Percentiles rank a stretch among this genome's conserved stretches.
Evolutionary conservation across 1,139 yeast species (phyloP).

Genomic region (Zygosaccharomyces sapae): DNA sequence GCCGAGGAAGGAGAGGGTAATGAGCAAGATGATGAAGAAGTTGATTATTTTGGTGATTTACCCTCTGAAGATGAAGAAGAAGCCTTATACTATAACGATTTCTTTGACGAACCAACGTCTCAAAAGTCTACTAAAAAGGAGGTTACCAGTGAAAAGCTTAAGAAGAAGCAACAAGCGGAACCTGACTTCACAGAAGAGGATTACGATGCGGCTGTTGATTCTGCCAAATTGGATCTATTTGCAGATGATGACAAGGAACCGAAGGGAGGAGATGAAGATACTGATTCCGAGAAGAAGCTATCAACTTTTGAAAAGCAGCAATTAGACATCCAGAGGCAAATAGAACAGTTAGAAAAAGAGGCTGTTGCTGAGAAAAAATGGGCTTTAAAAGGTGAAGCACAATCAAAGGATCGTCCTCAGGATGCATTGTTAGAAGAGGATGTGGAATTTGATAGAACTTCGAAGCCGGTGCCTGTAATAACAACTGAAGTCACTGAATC

Average conservation of each 20-base stretch:
- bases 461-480: slow-evolving; percentile 87
- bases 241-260: slow-evolving; percentile 41
- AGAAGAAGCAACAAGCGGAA: slow-evolving; percentile 35
- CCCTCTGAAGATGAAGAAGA: slow-evolving; percentile 63
- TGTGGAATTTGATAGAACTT: slow-evolving; percentile 66
- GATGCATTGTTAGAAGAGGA: slow-evolving; percentile 74
- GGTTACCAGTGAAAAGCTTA: slow-evolving; percentile 14
- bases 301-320: slow-evolving; percentile 87
- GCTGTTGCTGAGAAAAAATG: slow-evolving; percentile 87
- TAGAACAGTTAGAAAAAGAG: slow-evolving; percentile 74
- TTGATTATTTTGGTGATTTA: slow-evolving; percentile 62
- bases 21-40: slow-evolving; percentile 48
- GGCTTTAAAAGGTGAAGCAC: slow-evolving; percentile 92
- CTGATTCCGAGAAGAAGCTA: slow-evolving; percentile 44
- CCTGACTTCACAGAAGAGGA: slow-evolving; percentile 44
- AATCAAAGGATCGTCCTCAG: slow-evolving; percentile 72
- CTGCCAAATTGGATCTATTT: slow-evolving; percentile 61
- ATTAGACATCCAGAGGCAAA: slow-evolving; percentile 67
- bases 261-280: slow-evolving; percentile 41
- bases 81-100: slow-evolving; percentile 68
- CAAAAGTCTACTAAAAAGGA: slow-evolving; percentile 12
- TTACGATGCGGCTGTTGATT: slow-evolving; percentile 52
- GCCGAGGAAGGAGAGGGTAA: slow-evolving; percentile 52
- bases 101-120: slow-evolving; percentile 55
- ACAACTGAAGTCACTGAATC: slow-evolving; percentile 84